phyloP scores from a whole-genome alignment of 352 stramenopile species.

The Pythium phragmitis region DNA sequence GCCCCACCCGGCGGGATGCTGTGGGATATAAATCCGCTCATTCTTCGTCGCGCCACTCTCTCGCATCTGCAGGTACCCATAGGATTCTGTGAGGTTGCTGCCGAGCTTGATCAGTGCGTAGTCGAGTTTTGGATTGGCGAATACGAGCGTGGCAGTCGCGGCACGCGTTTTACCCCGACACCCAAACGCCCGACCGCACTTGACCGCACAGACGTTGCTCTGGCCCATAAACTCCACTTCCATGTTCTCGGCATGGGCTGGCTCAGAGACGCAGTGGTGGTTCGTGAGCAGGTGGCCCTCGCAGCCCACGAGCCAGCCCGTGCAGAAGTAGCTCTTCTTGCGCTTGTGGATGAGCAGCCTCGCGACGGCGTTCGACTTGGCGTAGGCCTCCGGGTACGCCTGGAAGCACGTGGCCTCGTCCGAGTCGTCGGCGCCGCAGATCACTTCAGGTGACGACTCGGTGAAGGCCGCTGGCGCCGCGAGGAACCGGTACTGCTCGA shows the following conservation, averaged over 20 bases:
- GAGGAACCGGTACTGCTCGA: slow-evolving; percentile 51
- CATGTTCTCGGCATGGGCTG: slow-evolving; percentile 48
- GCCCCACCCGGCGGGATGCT: slow-evolving; percentile 63
- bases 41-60: slow-evolving; percentile 39
- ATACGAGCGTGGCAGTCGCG: slow-evolving; percentile 39
- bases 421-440: slow-evolving; percentile 64
- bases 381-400: slow-evolving; percentile 19
- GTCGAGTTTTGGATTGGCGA: slow-evolving; percentile 39
- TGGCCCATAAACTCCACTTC: slow-evolving; percentile 71
- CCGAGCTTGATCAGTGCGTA: slow-evolving; percentile 72
- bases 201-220: slow-evolving; percentile 38
- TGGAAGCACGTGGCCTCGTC: slow-evolving; percentile 53
- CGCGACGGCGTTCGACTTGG: slow-evolving; percentile 39
- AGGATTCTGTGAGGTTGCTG: slow-evolving; percentile 42
- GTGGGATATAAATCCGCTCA: slow-evolving; percentile 61
- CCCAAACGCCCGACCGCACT: slow-evolving; percentile 34
- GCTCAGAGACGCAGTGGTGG: slow-evolving; percentile 69
- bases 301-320: slow-evolving; percentile 70
- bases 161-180: slow-evolving; percentile 41
- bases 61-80: slow-evolving; percentile 60
- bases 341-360: slow-evolving; percentile 68
- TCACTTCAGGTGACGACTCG: slow-evolving; percentile 31
- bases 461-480: slow-evolving; percentile 10
- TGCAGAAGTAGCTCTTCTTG: slow-evolving; percentile 61
- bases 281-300: slow-evolving; percentile 81